These are phyloP conservation scores for Kondoa malvinella DNA, from an alignment of 768 basidiomycete species.

Conservation along the genomic window DNA sequence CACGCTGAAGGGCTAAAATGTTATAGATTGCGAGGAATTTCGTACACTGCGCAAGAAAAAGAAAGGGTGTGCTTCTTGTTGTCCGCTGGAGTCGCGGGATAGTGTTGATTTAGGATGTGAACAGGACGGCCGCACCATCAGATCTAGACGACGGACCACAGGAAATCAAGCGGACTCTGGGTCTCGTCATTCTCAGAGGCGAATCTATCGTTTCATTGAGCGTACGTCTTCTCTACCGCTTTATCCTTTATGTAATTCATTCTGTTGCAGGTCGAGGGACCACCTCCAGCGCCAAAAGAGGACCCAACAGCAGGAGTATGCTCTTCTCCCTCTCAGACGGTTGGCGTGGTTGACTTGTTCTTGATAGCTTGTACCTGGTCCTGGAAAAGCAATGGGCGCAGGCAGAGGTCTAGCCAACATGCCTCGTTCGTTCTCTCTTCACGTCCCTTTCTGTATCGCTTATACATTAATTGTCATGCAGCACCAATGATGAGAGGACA, in stretches of 20 bases:
- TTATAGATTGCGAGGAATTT: conserved; percentile 97
- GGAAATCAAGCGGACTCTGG: conserved; percentile 89
- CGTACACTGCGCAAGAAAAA: conserved; percentile 81
- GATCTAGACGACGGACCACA: conserved; percentile 36
- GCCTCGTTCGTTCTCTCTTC: conserved; percentile 1
- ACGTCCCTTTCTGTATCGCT: not conserved
- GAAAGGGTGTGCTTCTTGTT: conserved; percentile 36
- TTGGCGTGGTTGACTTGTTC: not conserved
- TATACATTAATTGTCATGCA: not conserved
- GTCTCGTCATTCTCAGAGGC: conserved; percentile 89
- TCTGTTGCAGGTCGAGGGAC: too few relatives aligned
- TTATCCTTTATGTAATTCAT: too few relatives aligned
- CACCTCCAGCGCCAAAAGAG: conserved; percentile 75
- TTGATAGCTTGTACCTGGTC: conserved; percentile 14
- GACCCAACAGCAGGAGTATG: conserved; percentile 41
- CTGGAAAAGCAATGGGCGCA: conserved; percentile 12
- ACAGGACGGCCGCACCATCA: conserved; percentile 3
- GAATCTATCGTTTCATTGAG: conserved; percentile 89
- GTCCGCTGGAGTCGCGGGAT: conserved; percentile 31
- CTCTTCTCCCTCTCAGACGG: not conserved
- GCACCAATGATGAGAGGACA: conserved; percentile 2
- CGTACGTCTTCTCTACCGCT: too few relatives aligned
- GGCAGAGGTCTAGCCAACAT: conserved; percentile 16
- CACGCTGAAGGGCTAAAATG: too few relatives aligned
- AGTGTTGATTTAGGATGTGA: conserved; percentile 36